Base-by-base conservation (phyloP, 1,139 yeast species). In the Suzukiozyma palmioleophila region DNA sequence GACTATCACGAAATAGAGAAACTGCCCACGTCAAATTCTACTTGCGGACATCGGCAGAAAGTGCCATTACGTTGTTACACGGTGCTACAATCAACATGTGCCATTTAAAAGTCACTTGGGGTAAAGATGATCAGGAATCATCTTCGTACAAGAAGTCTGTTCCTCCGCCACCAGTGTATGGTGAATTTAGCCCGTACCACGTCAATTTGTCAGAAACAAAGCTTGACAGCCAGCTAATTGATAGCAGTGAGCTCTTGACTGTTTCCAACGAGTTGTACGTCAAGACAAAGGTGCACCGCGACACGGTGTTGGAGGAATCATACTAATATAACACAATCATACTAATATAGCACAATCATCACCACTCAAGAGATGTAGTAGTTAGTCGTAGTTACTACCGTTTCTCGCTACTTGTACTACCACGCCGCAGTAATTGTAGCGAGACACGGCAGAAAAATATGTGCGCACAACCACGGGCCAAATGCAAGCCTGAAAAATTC, bases 101-200 rank as follows among this genome's bases (percentile, higher is more conserved):
- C 38, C 49, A 63, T 12, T 36, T 69, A 11, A 39, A 44, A n/a
- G 53, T 69, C 2, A 46, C 53, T 6, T 71, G 76, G 76, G 71
- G 69, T 5, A 51, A 50, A 10, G 39, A 45, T 31, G 34, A 38
- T 3, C 39, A 39, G 11, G 29, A 36, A n/a, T 28, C 31, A 28
- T 28, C 31, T n/a, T 28, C 9, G 16, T 57, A 54, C 42, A 48
- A 37, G 28, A 48, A 43, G 30, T 42, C 49, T 11, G 40, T 39
- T 3, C 44, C 47, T 9, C 35, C 53, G 9, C 66, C 66, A 3
- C 34, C 40, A n/a, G 21, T 49, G 2, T 60, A 53, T 39, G 58
- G 59, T 8, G 30, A 33, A 35, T 27, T 28, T 21, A 21, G n/a
- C 5, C 26, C 32, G 6, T 27, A 12, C 21, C 32, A 10, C n/a